Percentiles rank a stretch among this genome's conserved stretches.
Evolutionary conservation across 2,329 filamentous ascomycete genomes (phyloP).

Genomic region (Trichoderma endophyticum): DNA sequence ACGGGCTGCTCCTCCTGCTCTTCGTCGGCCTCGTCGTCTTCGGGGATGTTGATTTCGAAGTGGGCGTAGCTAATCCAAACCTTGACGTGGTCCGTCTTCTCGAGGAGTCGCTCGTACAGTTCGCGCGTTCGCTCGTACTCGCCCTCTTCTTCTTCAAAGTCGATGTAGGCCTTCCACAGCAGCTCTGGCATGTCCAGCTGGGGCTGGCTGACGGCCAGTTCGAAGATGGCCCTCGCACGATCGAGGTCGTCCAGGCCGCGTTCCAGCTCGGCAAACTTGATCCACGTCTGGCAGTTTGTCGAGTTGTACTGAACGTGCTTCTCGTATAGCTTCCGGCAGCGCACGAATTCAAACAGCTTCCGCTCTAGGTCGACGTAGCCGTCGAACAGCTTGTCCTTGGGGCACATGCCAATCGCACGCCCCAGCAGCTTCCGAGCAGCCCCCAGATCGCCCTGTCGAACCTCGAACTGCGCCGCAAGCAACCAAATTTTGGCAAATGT

Average conservation of each 20-base stretch:
- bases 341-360: conserved; percentile 88
- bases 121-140: conserved; percentile 79
- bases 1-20: conserved; percentile 66
- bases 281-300: conserved; percentile 90
- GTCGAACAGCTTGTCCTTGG: conserved; percentile 92
- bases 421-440: conserved; percentile 85
- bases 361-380: conserved; percentile 92
- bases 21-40: conserved; percentile 58
- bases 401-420: conserved; percentile 86
- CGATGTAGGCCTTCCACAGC: conserved; percentile 97
- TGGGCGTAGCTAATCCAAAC: conserved; percentile 99
- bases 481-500: conserved; percentile 98
- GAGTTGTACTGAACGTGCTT: conserved; percentile 93
- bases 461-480: conserved; percentile 87
- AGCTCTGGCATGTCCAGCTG: conserved; percentile 95
- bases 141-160: conserved; percentile 94
- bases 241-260: conserved; percentile 86
- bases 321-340: conserved; percentile 87
- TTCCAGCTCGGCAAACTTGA: conserved; percentile 92
- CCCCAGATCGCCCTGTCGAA: conserved; percentile 78
- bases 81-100: conserved; percentile 98
- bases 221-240: conserved; percentile 84
- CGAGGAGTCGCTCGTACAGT: conserved; percentile 84
- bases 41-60: conserved; percentile 93
- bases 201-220: conserved; percentile 79